A percentile compares a stretch with the other conserved stretches of the same genome.
Evolutionary conservation across 495 filamentous ascomycete genomes (phyloP).

Genomic region (Corynascus novoguineensis): DNA sequence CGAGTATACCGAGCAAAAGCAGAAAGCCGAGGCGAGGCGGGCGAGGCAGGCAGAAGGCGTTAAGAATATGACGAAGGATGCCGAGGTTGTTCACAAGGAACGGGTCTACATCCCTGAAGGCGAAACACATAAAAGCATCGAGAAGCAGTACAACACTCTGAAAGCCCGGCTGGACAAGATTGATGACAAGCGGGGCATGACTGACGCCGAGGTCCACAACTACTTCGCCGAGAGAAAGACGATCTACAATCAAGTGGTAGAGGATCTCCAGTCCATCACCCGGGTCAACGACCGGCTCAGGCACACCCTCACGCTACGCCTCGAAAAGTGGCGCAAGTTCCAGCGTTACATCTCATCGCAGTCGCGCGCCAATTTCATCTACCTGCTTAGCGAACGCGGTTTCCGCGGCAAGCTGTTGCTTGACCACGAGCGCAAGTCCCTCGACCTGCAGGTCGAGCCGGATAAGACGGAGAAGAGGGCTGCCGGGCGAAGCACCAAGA

Average conservation of each 20-base stretch:
- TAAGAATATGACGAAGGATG: constrained; percentile 52
- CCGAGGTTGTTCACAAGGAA: constrained; percentile 46
- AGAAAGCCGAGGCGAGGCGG: constrained; percentile 40
- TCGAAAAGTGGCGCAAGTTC: constrained; percentile 73
- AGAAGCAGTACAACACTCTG: constrained; percentile 58
- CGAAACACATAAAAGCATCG: constrained; percentile 59
- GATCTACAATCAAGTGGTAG: constrained; percentile 36
- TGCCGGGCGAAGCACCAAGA: constrained; percentile 75
- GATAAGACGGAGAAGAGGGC: constrained; percentile 64
- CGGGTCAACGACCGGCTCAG: constrained; percentile 55
- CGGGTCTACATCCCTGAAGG: constrained; percentile 63
- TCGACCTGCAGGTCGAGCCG: constrained; percentile 77
- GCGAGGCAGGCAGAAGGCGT: constrained; percentile 45
- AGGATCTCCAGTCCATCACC: constrained; percentile 40
- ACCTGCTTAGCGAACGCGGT: constrained; percentile 77
- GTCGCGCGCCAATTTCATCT: constrained; percentile 79
- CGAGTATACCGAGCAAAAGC: constrained; percentile 43
- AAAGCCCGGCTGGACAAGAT: constrained; percentile 44
- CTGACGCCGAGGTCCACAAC: constrained; percentile 58
- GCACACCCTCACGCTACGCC: constrained; percentile 60
- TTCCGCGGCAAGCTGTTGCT: constrained; percentile 78
- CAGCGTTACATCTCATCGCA: constrained; percentile 74
- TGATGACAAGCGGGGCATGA: constrained; percentile 49
- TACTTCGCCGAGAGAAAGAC: constrained; percentile 31
- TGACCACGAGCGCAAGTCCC: constrained; percentile 63